phyloP scores from a whole-genome alignment of 2,329 filamentous ascomycete genomes.

The Trichophyton benhamiae region DNA sequence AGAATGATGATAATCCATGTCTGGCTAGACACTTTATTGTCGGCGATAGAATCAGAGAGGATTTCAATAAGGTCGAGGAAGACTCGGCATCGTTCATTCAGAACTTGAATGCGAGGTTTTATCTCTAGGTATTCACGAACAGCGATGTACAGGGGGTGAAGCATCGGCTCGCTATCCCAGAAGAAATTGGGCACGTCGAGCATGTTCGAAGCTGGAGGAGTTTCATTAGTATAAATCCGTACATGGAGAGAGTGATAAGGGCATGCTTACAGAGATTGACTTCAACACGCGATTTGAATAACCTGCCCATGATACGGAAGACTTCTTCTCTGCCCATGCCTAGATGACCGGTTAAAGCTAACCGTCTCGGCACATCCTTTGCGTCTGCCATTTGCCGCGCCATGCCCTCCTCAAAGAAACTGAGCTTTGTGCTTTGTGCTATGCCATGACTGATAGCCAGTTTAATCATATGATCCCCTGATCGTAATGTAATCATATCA shows the following conservation, averaged over 20 bases:
- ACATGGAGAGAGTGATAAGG: background rate
- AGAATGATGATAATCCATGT: slow-evolving; percentile 98
- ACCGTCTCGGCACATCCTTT: slow-evolving; percentile 76
- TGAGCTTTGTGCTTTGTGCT: slow-evolving; percentile 90
- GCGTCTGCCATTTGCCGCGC: slow-evolving; percentile 84
- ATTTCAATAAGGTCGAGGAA: slow-evolving; percentile 96
- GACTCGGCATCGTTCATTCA: slow-evolving; percentile 92
- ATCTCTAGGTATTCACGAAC: slow-evolving; percentile 97
- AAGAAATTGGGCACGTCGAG: slow-evolving; percentile 95
- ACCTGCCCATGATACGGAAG: slow-evolving; percentile 73
- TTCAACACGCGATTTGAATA: slow-evolving; percentile 91
- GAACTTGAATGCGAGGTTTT: slow-evolving; percentile 84
- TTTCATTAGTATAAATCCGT: background rate
- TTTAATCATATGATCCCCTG: slow-evolving; percentile 97
- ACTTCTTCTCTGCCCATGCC: slow-evolving; percentile 89
- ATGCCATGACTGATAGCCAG: slow-evolving; percentile 95
- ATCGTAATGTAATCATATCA: slow-evolving; percentile 95
- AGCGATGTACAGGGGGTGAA: slow-evolving; percentile 86
- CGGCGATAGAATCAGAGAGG: slow-evolving; percentile 77
- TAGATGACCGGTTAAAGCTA: slow-evolving; percentile 79
- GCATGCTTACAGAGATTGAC: slow-evolving; percentile 79
- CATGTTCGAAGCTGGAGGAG: slow-evolving; percentile 66
- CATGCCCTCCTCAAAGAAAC: slow-evolving; percentile 94
- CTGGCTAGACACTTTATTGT: slow-evolving; percentile 89
- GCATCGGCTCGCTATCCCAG: slow-evolving; percentile 92